Percentiles rank a stretch among this genome's conserved stretches.
These are phyloP conservation scores for Venturia oleaginea DNA, from an alignment of 2,329 filamentous ascomycete species.

Conservation along the genomic window DNA sequence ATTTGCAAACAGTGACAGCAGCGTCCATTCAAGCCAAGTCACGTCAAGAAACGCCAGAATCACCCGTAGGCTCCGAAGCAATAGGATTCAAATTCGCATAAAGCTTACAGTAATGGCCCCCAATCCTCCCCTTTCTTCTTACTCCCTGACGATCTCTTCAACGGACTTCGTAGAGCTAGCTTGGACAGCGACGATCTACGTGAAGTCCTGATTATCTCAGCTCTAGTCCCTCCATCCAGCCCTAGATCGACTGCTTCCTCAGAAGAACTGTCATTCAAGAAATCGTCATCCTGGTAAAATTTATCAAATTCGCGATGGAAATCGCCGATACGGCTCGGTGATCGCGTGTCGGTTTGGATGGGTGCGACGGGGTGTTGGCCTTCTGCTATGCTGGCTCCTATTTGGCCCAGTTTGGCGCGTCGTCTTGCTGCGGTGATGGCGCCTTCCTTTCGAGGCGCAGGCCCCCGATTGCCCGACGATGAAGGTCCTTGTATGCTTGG, in stretches of 20 bases:
- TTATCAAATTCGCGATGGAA: neutral
- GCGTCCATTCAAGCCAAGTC: neutral
- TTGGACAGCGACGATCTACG: neutral
- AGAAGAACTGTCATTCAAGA: neutral
- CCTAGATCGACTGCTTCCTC: neutral
- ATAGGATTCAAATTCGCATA: neutral
- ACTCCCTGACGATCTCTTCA: neutral
- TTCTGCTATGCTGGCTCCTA: neutral
- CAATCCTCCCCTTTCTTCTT: neutral
- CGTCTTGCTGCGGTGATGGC: neutral
- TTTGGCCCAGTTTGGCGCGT: neutral
- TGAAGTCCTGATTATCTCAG: neutral
- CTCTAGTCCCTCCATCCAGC: neutral
- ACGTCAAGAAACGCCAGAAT: neutral
- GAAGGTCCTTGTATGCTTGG: neutral
- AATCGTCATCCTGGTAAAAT: neutral
- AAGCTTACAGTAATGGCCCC: neutral
- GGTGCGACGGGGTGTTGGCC: neutral
- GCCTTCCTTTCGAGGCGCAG: neutral
- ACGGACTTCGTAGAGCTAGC: neutral
- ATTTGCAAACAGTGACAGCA: neutral
- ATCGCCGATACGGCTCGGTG: neutral
- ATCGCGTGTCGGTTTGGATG: neutral
- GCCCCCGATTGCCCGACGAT: neutral
- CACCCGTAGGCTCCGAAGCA: neutral